These are phyloP conservation scores for Gelatoporia subvermispora DNA, from an alignment of 768 basidiomycete genomes.

Conservation along the genomic window DNA sequence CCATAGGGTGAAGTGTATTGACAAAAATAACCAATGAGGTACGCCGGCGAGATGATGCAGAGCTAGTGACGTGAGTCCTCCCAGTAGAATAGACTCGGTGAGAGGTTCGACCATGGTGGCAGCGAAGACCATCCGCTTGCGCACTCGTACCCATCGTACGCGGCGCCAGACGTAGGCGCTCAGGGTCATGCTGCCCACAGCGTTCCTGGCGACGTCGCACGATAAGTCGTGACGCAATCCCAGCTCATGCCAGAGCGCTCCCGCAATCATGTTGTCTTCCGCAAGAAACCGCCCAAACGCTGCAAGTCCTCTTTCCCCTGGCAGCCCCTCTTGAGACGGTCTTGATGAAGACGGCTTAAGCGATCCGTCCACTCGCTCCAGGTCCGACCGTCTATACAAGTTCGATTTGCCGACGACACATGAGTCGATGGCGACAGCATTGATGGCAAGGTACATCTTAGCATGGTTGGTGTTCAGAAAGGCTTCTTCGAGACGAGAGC, in stretches of 20 bases:
- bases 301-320: conserved; percentile 53
- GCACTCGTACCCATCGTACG: conserved; percentile 94
- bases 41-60: conserved; percentile 45
- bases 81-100: conserved; percentile 78
- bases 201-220: conserved; percentile 84
- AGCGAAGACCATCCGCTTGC: conserved; percentile 86
- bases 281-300: conserved; percentile 88
- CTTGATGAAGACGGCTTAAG: conserved; percentile 41
- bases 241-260: conserved; percentile 90
- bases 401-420: conserved; percentile 98
- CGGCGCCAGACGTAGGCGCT: conserved; percentile 83
- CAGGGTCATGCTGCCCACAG: conserved; percentile 84
- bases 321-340: conserved; percentile 16
- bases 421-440: conserved; percentile 82
- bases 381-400: conserved; percentile 84
- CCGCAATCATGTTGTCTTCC: conserved; percentile 97
- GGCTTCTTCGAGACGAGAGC: conserved; percentile 84
- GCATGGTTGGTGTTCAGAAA: conserved; percentile 97
- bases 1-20: conserved; percentile 65
- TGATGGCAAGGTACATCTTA: conserved; percentile 96
- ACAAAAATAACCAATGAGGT: conserved; percentile 49
- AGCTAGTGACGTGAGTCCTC: conserved; percentile 57
- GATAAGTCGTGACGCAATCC: conserved; percentile 85
- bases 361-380: conserved; percentile 70
- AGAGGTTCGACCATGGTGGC: conserved; percentile 91